A percentile compares a stretch with the other conserved stretches of the same genome.
Evolutionary conservation across 129 eudicot genomes (phyloP).

Genomic region (Smallanthus sonchifolius): DNA sequence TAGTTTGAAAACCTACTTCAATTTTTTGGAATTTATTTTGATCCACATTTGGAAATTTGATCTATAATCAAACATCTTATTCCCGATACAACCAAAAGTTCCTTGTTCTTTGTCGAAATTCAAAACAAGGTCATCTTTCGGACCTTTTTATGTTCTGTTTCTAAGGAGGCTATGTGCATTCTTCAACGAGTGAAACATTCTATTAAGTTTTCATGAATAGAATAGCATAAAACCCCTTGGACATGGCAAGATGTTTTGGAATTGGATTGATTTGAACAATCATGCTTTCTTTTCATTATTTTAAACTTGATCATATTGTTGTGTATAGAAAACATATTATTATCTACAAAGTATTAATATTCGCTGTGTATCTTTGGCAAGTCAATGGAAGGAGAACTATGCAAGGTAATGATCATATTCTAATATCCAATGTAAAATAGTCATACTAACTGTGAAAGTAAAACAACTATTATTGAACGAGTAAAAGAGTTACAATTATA

Average conservation of each 20-base stretch:
- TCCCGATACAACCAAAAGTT: background rate
- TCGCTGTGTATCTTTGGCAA: constrained; percentile 3
- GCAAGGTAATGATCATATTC: constrained; percentile 3
- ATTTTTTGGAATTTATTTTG: background rate
- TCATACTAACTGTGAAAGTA: background rate
- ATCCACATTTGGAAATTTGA: background rate
- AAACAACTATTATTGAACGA: background rate
- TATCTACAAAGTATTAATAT: background rate
- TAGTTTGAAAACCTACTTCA: background rate
- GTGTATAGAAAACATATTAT: background rate
- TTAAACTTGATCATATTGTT: constrained; percentile 1
- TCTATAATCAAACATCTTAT: background rate
- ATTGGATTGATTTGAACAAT: too few species aligned
- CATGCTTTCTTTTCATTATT: background rate
- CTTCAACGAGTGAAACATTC: too few species aligned
- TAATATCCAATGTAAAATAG: background rate
- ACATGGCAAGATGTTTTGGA: too few species aligned
- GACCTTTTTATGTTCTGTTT: background rate
- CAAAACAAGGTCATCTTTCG: too few species aligned
- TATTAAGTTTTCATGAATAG: too few species aligned
- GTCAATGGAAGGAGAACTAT: constrained; percentile 10
- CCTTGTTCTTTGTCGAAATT: background rate
- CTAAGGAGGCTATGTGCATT: too few species aligned
- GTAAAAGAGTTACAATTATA: background rate
- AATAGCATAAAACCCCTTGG: too few species aligned